phyloP scores from a whole-genome alignment of 179 eudicot species.

The Gypsophila paniculata region DNA sequence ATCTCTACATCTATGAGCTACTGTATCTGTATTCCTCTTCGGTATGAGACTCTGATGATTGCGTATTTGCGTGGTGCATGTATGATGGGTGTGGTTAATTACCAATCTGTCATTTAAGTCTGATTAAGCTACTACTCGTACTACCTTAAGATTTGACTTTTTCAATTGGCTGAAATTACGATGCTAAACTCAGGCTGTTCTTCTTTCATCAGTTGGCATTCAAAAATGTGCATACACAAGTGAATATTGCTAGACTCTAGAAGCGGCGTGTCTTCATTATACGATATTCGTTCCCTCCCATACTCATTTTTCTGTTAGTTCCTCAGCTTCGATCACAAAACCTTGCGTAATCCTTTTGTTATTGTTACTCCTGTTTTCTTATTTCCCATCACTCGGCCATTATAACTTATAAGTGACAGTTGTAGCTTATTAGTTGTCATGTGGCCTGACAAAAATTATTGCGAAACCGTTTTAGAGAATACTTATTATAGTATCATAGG shows the following conservation, averaged over 20 bases:
- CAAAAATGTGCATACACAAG: too few relatives aligned
- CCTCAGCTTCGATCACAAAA: too few relatives aligned
- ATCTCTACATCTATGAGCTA: too few relatives aligned
- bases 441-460: background rate
- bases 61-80: background rate
- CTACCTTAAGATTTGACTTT: background rate
- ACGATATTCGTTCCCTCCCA: too few relatives aligned
- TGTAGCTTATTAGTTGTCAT: background rate
- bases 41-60: background rate
- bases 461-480: background rate
- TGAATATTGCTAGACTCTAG: too few relatives aligned
- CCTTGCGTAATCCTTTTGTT: too few relatives aligned
- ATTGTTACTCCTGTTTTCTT: too few relatives aligned
- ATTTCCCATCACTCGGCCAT: background rate
- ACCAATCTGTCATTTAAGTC: background rate
- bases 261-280: too few relatives aligned
- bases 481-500: background rate
- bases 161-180: background rate
- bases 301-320: too few relatives aligned
- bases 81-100: background rate
- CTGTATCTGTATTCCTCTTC: slow-evolving; percentile 6
- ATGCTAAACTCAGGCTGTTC: background rate
- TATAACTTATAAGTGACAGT: background rate
- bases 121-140: background rate
- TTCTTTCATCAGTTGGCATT: too few relatives aligned